These are phyloP conservation scores for Daldinia grandis DNA, from an alignment of 495 filamentous ascomycete species.

Conservation along the genomic window DNA sequence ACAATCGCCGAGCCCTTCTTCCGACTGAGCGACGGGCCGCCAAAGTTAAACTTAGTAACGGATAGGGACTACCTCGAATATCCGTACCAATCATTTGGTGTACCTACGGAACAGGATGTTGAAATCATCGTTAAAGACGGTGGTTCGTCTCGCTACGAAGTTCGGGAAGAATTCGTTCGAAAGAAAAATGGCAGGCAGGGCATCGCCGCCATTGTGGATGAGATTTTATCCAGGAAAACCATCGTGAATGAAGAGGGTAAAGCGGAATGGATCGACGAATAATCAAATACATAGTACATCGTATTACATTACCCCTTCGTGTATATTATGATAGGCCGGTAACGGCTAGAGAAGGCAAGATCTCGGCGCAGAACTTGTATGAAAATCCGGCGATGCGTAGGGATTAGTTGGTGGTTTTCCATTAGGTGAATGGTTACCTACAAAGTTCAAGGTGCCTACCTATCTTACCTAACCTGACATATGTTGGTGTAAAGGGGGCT, in stretches of 20 bases:
- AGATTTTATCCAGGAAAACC: conserved; percentile 64
- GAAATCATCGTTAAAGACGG: conserved; percentile 58
- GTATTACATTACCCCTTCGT: conserved; percentile 23
- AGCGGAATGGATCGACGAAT: conserved; percentile 49
- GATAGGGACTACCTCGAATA: conserved; percentile 68
- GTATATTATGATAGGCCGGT: conserved; percentile 21
- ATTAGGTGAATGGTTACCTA: neutral
- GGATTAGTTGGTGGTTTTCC: neutral
- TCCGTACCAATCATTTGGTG: conserved; percentile 68
- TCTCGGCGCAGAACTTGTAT: conserved; percentile 8
- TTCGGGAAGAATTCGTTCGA: conserved; percentile 60
- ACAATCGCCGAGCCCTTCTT: conserved; percentile 70
- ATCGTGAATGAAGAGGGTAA: conserved; percentile 42
- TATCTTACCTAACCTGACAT: neutral
- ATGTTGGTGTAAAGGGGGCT: neutral
- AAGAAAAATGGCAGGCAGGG: conserved; percentile 60
- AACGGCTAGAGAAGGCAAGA: conserved; percentile 4
- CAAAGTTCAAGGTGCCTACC: neutral
- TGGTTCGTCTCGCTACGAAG: conserved; percentile 47
- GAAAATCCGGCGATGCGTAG: conserved; percentile 3
- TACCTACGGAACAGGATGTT: conserved; percentile 80
- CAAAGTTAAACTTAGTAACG: conserved; percentile 60
- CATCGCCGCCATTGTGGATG: conserved; percentile 63
- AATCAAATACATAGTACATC: conserved; percentile 15
- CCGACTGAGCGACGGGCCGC: conserved; percentile 46